Percentiles rank a stretch among this genome's conserved stretches.
Conservation (phyloP, 2,329 filamentous ascomycete species). For the Hymenotorrendiella dingleyae region DNA sequence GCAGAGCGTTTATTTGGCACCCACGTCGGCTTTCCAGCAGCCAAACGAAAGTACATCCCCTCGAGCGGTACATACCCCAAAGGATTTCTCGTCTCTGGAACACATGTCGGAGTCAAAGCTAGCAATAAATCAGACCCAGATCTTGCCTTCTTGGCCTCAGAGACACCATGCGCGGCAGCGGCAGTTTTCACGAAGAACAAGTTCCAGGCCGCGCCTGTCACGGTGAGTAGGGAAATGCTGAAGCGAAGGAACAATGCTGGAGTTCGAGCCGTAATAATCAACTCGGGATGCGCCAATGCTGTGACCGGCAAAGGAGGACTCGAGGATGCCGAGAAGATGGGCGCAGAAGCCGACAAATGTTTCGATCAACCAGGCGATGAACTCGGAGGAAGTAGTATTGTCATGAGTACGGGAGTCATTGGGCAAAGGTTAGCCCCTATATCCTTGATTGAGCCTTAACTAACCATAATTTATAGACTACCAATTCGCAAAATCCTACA, state of each 20-base stretch:
- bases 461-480: slow-evolving; percentile 47
- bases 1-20: no score
- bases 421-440: slow-evolving; percentile 62
- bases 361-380: slow-evolving; percentile 42
- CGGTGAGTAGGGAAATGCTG: slow-evolving; percentile 70
- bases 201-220: slow-evolving; percentile 94
- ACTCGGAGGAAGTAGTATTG: slow-evolving; percentile 61
- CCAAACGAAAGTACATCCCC: slow-evolving; percentile 89
- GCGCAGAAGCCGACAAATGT: slow-evolving; percentile 64
- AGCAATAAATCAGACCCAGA: slow-evolving; percentile 89
- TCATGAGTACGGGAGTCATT: slow-evolving; percentile 98
- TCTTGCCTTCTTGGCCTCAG: slow-evolving; percentile 81
- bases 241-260: slow-evolving; percentile 60
- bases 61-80: slow-evolving; percentile 79
- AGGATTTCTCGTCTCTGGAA: slow-evolving; percentile 81
- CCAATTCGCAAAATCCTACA: slow-evolving; percentile 86
- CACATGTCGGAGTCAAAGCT: slow-evolving; percentile 89
- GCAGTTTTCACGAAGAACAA: slow-evolving; percentile 98
- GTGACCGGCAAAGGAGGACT: slow-evolving; percentile 88
- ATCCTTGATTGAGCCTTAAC: slow-evolving; percentile 3
- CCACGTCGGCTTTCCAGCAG: no score
- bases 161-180: slow-evolving; percentile 76
- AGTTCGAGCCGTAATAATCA: slow-evolving; percentile 79
- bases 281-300: slow-evolving; percentile 94
- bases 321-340: slow-evolving; percentile 85